phyloP scores from a whole-genome alignment of 2,329 filamentous ascomycete species.

The Claviceps fusiformis region DNA sequence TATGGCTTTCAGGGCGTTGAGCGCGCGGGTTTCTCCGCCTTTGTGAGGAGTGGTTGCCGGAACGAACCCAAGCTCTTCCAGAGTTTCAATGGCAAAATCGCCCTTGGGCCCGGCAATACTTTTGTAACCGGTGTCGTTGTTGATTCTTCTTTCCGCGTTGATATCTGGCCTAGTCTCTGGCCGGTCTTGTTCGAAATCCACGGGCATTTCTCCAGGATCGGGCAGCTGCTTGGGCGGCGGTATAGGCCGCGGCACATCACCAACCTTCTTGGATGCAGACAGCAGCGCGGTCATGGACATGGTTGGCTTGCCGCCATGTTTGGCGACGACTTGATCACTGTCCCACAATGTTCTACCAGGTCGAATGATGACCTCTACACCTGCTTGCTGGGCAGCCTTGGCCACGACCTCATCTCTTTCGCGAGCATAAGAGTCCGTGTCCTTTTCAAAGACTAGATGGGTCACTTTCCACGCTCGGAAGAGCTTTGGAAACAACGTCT shows the following conservation, averaged over 20 bases:
- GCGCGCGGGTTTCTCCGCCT: constrained; percentile 55
- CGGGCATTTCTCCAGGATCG: constrained; percentile 47
- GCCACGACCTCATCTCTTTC: constrained; percentile 48
- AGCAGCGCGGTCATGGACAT: constrained; percentile 61
- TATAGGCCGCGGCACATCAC: constrained; percentile 46
- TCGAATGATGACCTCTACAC: constrained; percentile 52
- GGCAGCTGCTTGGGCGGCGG: constrained; percentile 46
- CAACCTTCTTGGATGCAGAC: constrained; percentile 47
- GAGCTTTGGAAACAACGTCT: constrained; percentile 57
- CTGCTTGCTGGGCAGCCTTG: constrained; percentile 46
- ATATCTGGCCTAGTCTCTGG: constrained; percentile 41
- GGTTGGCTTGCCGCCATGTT: constrained; percentile 55
- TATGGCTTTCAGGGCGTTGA: constrained; percentile 44
- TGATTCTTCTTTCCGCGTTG: constrained; percentile 41
- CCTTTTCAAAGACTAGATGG: constrained; percentile 66
- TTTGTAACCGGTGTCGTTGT: constrained; percentile 42
- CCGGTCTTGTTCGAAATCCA: constrained; percentile 43
- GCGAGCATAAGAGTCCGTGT: constrained; percentile 59
- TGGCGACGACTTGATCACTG: constrained; percentile 52
- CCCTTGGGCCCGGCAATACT: constrained; percentile 51
- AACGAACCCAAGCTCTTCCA: constrained; percentile 57
- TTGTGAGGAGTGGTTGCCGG: constrained; percentile 51
- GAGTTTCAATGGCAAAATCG: constrained; percentile 57
- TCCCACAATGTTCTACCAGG: constrained; percentile 61
- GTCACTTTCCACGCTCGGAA: constrained; percentile 62